These are phyloP conservation scores for Eutrema japonicum DNA, from an alignment of 345 rosid genomes.

Conservation along the genomic window DNA sequence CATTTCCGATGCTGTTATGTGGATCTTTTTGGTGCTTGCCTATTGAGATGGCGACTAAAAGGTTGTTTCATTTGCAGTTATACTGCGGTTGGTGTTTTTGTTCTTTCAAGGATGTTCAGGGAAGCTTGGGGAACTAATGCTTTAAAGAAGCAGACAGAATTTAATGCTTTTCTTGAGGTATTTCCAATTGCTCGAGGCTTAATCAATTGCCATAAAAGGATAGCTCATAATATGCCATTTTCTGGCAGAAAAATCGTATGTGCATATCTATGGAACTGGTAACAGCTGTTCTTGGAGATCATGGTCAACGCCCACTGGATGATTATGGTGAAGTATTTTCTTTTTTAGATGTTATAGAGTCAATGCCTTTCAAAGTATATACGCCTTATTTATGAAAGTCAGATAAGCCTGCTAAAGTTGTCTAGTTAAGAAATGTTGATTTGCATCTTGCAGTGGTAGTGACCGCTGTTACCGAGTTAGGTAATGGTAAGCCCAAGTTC, in stretches of 20 bases:
- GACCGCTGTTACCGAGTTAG: constrained; percentile 92
- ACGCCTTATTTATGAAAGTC: constrained; percentile 14
- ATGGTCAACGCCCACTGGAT: constrained; percentile 89
- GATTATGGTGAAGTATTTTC: constrained; percentile 66
- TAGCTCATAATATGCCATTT: constrained; percentile 24
- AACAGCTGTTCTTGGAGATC: constrained; percentile 98
- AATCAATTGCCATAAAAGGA: constrained; percentile 8
- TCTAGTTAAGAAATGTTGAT: constrained; percentile 19
- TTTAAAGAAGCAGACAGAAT: constrained; percentile 65
- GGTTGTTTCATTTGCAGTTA: constrained; percentile 56
- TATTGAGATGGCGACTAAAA: constrained; percentile 6
- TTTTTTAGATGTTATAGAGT: constrained; percentile 8
- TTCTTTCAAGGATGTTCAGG: constrained; percentile 81
- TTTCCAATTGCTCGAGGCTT: constrained; percentile 19
- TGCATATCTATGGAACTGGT: constrained; percentile 98
- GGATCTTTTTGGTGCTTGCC: constrained; percentile 14
- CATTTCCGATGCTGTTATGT: constrained; percentile 23
- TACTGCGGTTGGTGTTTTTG: constrained; percentile 98
- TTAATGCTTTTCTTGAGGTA: constrained; percentile 94
- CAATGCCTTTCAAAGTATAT: constrained; percentile 4
- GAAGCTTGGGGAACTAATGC: constrained; percentile 93
- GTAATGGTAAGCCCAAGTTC: constrained; percentile 90
- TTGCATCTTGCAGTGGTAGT: constrained; percentile 69
- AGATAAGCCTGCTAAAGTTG: constrained; percentile 16
- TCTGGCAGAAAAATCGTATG: constrained; percentile 67